Evolutionary conservation across 805 yeast genomes (phyloP), one percentile per base, ranked within the genome.

Genomic region (Priceomyces fermenticarens): DNA sequence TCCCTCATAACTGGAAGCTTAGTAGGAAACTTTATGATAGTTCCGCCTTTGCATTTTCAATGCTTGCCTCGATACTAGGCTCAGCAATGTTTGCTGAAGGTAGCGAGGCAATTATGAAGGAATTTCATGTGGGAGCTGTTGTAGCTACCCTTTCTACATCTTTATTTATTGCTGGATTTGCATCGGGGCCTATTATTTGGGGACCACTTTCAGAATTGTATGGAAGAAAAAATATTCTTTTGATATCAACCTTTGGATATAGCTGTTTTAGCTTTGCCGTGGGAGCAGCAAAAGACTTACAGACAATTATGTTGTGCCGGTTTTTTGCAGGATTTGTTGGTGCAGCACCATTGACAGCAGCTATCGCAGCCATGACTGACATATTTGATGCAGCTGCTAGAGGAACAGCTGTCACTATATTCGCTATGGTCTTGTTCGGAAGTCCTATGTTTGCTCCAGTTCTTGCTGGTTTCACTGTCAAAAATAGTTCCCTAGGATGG

Each of bases 181-280:
- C 96, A 1, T 75, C 87, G 1, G 97, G 97, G 15, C 98, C 98
- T 2, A 70, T 89, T 36, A 55, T 88, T 28, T 90, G 93, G 88
- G 96, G 59, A 35, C 62, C 62, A 4, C 42, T 57, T 26, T 47
- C 57, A 8, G 62, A 59, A 42, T 57, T 65, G 10, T 51, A 44
- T 49, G 60, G 72, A 35, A 58, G 80, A 28, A 72, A 63, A 46
- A 42, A 57, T 3, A 73, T 76, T 16, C 11, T 25, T 11, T 10
- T 26, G 4, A 67, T 74, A 15, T 48, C 83, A 2, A 43, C 78
- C 54, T 7, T 72, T 70, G 70, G 0, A 63, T 17, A 11, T 25
- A 25, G 4, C 15, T 25, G 17, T n/a, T 35, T 35, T 13, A 6
- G 12, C 9, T 25, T 74, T 43, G 91, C 83, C 3, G 77, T 73